Percentiles rank a stretch among this genome's conserved stretches.
Evolutionary conservation across 2,329 filamentous ascomycete species (phyloP).

Genomic region (Phyllosticta citribraziliensis): DNA sequence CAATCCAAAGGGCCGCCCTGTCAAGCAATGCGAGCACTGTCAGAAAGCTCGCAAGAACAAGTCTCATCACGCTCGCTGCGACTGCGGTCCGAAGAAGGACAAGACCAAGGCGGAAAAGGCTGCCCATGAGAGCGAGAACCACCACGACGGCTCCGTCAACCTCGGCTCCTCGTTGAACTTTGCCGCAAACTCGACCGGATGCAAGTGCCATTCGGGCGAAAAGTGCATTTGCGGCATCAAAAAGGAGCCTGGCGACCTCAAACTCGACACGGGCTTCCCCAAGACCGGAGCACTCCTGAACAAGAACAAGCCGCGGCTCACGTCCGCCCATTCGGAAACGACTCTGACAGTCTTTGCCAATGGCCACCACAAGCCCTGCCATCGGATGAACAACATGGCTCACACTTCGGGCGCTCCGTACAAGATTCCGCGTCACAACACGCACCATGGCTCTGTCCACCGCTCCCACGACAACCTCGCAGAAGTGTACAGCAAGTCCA

Average conservation of each 20-base stretch:
- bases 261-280: slow-evolving; percentile 34
- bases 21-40: slow-evolving; percentile 97
- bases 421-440: slow-evolving; percentile 44
- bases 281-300: slow-evolving; percentile 34
- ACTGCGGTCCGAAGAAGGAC: slow-evolving; percentile 88
- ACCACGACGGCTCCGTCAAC: slow-evolving; percentile 20
- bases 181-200: slow-evolving; percentile 26
- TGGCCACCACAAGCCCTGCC: slow-evolving; percentile 55
- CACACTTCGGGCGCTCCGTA: slow-evolving; percentile 55
- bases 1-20: slow-evolving; percentile 93
- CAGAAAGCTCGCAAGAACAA: slow-evolving; percentile 93
- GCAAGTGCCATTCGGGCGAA: slow-evolving; percentile 48
- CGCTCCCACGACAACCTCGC: slow-evolving; percentile 28
- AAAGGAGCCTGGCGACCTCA: slow-evolving; percentile 44
- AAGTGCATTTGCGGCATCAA: slow-evolving; percentile 53
- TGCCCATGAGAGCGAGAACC: slow-evolving; percentile 27
- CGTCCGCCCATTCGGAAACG: slow-evolving; percentile 48
- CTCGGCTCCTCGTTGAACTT: slow-evolving; percentile 22
- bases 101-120: slow-evolving; percentile 37
- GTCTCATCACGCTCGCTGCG: slow-evolving; percentile 88
- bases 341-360: slow-evolving; percentile 52
- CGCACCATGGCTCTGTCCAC: slow-evolving; percentile 19
- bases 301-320: slow-evolving; percentile 47
- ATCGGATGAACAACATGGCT: slow-evolving; percentile 54
- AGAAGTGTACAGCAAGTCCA: slow-evolving; percentile 21